Evolutionary conservation across 495 filamentous ascomycete species (phyloP).

Genomic region (Patellaria atrata): DNA sequence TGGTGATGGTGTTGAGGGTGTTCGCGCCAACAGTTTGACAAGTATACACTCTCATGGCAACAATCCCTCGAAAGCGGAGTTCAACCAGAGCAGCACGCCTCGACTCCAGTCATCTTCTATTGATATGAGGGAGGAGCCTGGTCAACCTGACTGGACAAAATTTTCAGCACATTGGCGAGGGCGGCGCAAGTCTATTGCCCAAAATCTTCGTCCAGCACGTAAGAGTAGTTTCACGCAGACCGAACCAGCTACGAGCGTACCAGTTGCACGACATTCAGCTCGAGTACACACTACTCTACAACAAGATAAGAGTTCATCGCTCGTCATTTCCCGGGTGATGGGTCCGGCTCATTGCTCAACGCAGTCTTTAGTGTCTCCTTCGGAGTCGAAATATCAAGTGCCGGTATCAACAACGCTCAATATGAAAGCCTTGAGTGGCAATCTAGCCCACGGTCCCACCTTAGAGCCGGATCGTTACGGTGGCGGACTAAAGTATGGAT

Average conservation of each 20-base stretch:
- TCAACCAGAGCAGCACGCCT: conserved; percentile 1
- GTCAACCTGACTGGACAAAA: conserved; percentile 14
- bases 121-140: too few species aligned
- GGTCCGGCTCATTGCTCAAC: background rate
- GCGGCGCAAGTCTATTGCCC: conserved; percentile 17
- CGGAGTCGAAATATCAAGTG: background rate
- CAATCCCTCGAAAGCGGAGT: conserved; percentile 13
- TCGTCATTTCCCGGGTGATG: conserved; percentile 1
- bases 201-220: conserved; percentile 8
- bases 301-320: background rate
- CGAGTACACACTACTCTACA: too few species aligned
- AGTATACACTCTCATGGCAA: conserved; percentile 6
- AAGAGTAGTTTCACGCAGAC: too few species aligned
- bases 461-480: conserved; percentile 25
- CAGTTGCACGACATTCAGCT: conserved; percentile 2
- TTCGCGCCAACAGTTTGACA: conserved; percentile 3
- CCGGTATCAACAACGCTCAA: background rate
- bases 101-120: too few species aligned
- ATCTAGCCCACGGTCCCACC: background rate
- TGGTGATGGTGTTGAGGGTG: background rate
- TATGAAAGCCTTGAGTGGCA: background rate
- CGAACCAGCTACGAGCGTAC: too few species aligned
- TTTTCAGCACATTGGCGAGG: conserved; percentile 17
- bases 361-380: background rate
- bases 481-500: conserved; percentile 32